Conservation (phyloP, 2,329 filamentous ascomycete genomes). For the Apiospora pterosperma region DNA sequence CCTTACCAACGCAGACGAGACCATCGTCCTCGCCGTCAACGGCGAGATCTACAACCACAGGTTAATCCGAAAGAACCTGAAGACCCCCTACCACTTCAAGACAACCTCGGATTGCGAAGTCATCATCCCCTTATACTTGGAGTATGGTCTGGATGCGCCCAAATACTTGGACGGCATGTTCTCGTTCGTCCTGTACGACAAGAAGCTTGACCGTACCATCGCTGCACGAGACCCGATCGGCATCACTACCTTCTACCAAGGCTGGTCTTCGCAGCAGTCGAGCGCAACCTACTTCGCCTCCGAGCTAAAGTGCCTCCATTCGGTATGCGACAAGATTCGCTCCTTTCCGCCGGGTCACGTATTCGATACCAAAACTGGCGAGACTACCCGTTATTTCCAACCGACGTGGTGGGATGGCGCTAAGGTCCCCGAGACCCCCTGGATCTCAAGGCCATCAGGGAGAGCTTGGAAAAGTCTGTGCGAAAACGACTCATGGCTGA, state of each 20-base stretch:
- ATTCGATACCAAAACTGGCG: conserved; percentile 89
- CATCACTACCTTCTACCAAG: conserved; percentile 96
- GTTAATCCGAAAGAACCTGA: conserved; percentile 82
- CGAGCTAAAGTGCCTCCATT: conserved; percentile 89
- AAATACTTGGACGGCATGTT: conserved; percentile 99
- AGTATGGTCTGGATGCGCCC: conserved; percentile 88
- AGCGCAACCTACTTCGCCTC: conserved; percentile 92
- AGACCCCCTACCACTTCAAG: conserved; percentile 91
- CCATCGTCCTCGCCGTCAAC: conserved; percentile 91
- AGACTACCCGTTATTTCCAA: conserved; percentile 83
- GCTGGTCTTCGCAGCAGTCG: conserved; percentile 79
- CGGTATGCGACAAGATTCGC: conserved; percentile 92
- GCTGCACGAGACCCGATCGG: conserved; percentile 96
- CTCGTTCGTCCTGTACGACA: conserved; percentile 97
- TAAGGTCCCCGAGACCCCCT: conserved; percentile 77
- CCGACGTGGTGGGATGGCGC: conserved; percentile 87
- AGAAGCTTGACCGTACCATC: conserved; percentile 85
- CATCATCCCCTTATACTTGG: conserved; percentile 94
- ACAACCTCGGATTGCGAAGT: conserved; percentile 98
- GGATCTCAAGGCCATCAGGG: conserved; percentile 78
- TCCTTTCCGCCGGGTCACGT: conserved; percentile 93
- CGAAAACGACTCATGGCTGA: conserved; percentile 98
- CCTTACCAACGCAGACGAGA: conserved; percentile 85
- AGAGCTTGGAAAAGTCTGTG: conserved; percentile 84
- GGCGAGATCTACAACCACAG: conserved; percentile 99